A percentile compares a stretch with the other conserved stretches of the same genome.
Evolutionary conservation across 176 grass and related monocot species (phyloP).

Genomic region (Ensete ventricosum): DNA sequence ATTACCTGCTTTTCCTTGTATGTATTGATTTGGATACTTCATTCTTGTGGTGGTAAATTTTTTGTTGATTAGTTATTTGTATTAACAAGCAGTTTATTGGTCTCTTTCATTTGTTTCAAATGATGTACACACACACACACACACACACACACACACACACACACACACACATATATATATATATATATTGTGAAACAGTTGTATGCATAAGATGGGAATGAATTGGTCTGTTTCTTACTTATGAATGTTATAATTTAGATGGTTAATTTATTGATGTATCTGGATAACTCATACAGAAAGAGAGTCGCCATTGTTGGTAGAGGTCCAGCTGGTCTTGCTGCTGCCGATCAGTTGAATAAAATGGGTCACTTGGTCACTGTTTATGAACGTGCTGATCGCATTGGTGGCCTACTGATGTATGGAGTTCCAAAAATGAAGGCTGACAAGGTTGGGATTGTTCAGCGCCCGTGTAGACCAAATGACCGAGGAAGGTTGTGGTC

Average conservation of each 20-base stretch:
- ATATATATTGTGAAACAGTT: too few relatives aligned
- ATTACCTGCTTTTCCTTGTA: too few relatives aligned
- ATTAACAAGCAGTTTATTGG: too few relatives aligned
- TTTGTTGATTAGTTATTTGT: too few relatives aligned
- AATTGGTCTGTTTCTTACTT: too few relatives aligned
- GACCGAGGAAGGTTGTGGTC: conserved; percentile 74
- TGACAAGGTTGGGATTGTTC: conserved; percentile 69
- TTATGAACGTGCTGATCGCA: conserved; percentile 85
- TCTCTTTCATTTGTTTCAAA: too few relatives aligned
- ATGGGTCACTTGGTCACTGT: conserved; percentile 96
- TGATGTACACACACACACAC: too few relatives aligned
- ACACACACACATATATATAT: too few relatives aligned
- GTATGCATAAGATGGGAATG: background rate
- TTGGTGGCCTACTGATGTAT: conserved; percentile 99
- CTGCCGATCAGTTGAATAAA: conserved; percentile 94
- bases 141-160: too few relatives aligned
- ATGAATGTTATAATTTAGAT: background rate
- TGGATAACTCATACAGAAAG: conserved; percentile 45
- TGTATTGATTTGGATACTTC: background rate
- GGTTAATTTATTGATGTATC: background rate
- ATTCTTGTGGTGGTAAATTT: background rate
- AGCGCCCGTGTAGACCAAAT: conserved; percentile 93
- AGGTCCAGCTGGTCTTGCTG: conserved; percentile 83
- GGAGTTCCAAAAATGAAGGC: conserved; percentile 99
- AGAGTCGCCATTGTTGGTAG: conserved; percentile 91